Base-by-base conservation (phyloP, 2,329 filamentous ascomycete genomes). In the Decorospora gaudefroyi region DNA sequence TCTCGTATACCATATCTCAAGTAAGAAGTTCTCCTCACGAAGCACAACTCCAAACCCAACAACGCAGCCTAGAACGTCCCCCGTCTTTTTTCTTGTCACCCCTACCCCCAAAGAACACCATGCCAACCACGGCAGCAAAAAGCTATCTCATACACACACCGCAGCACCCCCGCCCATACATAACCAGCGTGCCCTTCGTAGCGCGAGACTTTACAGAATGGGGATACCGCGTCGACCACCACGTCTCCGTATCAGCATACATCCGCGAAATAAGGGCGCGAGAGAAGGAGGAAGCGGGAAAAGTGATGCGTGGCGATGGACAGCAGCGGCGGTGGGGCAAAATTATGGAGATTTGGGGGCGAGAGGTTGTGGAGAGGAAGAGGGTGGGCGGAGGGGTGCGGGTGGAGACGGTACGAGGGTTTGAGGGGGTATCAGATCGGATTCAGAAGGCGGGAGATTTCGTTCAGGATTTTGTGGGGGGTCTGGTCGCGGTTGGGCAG, bases 271-370 rank as follows among this genome's bases (percentile, higher is more conserved):
- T 59, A 4, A 44, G 40, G 10, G 12, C 19, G 4, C 50, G 48
- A 8, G 54, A 59, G 23, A 36, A 38, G 4, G 22, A 17, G 3
- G 17, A 34, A 18, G 43, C 12, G 38, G 39, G n/a, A 26, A 17
- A 13, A 46, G 43, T 22, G n/a, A n/a, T n/a, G n/a, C n/a, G n/a
- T n/a, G n/a, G n/a, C n/a, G n/a, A n/a, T n/a, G n/a, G n/a, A n/a
- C n/a, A n/a, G n/a, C n/a, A n/a, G n/a, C n/a, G n/a, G n/a, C 42
- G 41, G n/a, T 37, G 49, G 22, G 36, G 42, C 2, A 44, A 49
- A 17, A 5, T 59, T 10, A 55, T 55, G 45, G 53, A 51, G 25
- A 45, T 59, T 11, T 59, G 51, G 56, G 53, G 51, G 7, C 39
- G 38, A 7, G 56, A 57, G 30, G 28, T 53, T 3, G 25, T 58